phyloP scores from a whole-genome alignment of 169 alveolate species.

The Ichthyophthirius multifiliis region DNA sequence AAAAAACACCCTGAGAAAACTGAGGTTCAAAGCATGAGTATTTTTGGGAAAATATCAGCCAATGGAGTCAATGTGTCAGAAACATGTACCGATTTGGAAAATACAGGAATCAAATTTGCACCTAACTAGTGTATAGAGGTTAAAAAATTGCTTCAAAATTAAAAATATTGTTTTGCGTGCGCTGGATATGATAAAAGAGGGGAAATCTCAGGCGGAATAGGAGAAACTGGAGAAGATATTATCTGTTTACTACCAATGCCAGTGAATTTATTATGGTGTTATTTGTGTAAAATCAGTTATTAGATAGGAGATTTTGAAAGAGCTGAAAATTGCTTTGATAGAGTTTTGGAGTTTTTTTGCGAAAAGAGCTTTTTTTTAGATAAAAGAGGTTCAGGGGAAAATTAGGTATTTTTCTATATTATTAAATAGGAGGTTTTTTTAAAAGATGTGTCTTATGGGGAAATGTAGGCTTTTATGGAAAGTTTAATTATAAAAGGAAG shows the following conservation, averaged over 20 bases:
- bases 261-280: slow-evolving; percentile 39
- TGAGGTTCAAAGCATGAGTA: slow-evolving; percentile 46
- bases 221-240: slow-evolving; percentile 63
- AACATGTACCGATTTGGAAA: slow-evolving; percentile 50
- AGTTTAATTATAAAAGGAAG: too few relatives aligned
- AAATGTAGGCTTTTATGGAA: too few relatives aligned
- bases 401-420: too few relatives aligned
- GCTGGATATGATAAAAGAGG: slow-evolving; percentile 58
- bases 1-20: slow-evolving; percentile 44
- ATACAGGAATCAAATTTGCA: slow-evolving; percentile 43
- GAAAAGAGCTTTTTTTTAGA: too few relatives aligned
- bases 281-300: slow-evolving; percentile 50
- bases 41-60: slow-evolving; percentile 65
- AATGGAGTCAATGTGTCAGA: slow-evolving; percentile 50
- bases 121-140: slow-evolving; percentile 46
- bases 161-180: slow-evolving; percentile 66
- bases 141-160: slow-evolving; percentile 50
- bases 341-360: too few relatives aligned
- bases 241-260: slow-evolving; percentile 55
- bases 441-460: too few relatives aligned
- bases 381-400: too few relatives aligned
- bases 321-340: too few relatives aligned
- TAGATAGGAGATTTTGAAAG: slow-evolving; percentile 54
- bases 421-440: too few relatives aligned
- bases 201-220: slow-evolving; percentile 52